Evolutionary conservation across 2,329 filamentous ascomycete species (phyloP), one percentile per base, ranked within the genome.

Genomic region (Aspergillus bombycis): DNA sequence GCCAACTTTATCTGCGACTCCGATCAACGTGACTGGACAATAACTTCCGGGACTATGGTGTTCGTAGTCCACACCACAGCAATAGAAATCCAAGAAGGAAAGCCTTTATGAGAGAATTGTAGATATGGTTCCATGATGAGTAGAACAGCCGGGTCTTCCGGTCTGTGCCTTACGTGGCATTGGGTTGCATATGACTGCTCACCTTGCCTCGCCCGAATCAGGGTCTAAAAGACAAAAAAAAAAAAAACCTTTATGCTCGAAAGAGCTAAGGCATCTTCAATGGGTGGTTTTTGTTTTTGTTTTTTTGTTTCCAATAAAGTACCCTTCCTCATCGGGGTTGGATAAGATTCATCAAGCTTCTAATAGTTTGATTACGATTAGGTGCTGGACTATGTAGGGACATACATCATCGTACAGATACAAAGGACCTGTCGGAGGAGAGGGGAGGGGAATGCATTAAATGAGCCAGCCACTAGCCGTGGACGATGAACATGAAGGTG

Each of bases 1-100:
- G 60, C 45, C 58, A 67, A 67, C 65, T 67, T 67, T 67, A 67
- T 67, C 65, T 62, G 57, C 45, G 54, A 50, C 55, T 52, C 23
- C n/a, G 38, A 48, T 53, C 30, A 62, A 61, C 36, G 32, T 62
- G 48, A 67, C 65, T 67, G 65, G 65, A 59, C 60, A 59, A 67
- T 67, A 67, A 67, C 48, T 48, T 62, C 60, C 65, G 60, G 58
- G 43, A 45, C 28, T 62, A 43, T 60, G 48, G 30, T n/a, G 12
- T 48, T 28, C 12, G 12, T 6, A 48, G 21, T 48, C 45, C 21
- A 8, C 45, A 8, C 12, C 12, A 48, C 23, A 52, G 16, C 5
- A n/a, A 30, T 26, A 19, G 7, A 10, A 52, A 34, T n/a, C 11
- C 10, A 53, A 53, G 14, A 32, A 32, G 14, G 30, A 26, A 53